Conservation (phyloP, 805 yeast species). For the Wickerhamomyces silvicola region DNA sequence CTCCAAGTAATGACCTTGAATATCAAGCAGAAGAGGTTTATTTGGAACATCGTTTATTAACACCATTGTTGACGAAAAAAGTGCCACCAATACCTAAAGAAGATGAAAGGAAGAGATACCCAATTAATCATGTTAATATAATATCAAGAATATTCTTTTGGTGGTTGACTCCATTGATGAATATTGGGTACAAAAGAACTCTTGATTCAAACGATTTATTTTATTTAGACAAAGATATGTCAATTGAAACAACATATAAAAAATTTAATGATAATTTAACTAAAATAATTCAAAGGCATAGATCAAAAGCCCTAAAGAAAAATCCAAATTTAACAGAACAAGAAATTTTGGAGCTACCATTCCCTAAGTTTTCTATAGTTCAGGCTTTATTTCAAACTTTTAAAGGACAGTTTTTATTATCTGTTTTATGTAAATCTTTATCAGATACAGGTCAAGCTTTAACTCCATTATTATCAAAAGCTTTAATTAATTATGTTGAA, state of each 20-base stretch:
- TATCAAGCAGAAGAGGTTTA: slow-evolving; percentile 1
- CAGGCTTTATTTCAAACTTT: slow-evolving; percentile 45
- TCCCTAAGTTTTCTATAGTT: slow-evolving; percentile 34
- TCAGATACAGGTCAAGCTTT: slow-evolving; percentile 44
- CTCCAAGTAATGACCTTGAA: neutral
- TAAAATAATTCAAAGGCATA: slow-evolving; percentile 26
- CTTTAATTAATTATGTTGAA: slow-evolving; percentile 49
- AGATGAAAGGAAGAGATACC: slow-evolving; percentile 43
- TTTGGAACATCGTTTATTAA: slow-evolving; percentile 29
- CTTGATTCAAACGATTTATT: slow-evolving; percentile 58
- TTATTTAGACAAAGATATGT: slow-evolving; percentile 34
- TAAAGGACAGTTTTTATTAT: slow-evolving; percentile 34
- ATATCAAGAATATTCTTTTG: slow-evolving; percentile 45
- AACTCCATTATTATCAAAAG: slow-evolving; percentile 49
- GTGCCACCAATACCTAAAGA: slow-evolving; percentile 50
- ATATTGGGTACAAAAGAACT: slow-evolving; percentile 67
- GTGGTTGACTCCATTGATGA: slow-evolving; percentile 64
- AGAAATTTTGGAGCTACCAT: slow-evolving; percentile 34
- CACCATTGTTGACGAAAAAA: slow-evolving; percentile 28
- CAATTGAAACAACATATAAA: slow-evolving; percentile 34
- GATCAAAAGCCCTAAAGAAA: slow-evolving; percentile 22
- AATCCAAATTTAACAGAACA: slow-evolving; percentile 32
- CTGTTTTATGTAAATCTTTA: slow-evolving; percentile 34
- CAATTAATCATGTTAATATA: slow-evolving; percentile 32
- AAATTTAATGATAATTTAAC: slow-evolving; percentile 31